Conservation (phyloP, 345 rosid species). For the Mangifera indica region DNA sequence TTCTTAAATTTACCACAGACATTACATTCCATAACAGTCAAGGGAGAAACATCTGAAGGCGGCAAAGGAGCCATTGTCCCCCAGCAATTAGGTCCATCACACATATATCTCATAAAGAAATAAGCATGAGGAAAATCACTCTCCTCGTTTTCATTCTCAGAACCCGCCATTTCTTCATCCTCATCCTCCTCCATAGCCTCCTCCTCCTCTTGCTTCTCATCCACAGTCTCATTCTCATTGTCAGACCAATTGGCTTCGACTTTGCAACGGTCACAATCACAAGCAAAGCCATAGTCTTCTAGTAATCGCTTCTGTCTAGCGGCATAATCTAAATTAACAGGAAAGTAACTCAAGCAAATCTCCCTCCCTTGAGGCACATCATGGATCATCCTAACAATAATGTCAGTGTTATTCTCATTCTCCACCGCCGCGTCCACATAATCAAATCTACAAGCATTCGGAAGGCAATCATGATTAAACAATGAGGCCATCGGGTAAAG, state of each 20-base stretch:
- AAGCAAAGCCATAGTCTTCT: conserved; percentile 75
- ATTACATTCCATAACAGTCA: conserved; percentile 74
- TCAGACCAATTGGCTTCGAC: conserved; percentile 92
- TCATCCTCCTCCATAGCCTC: conserved; percentile 46
- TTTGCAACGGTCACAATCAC: conserved; percentile 84
- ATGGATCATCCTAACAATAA: conserved; percentile 75
- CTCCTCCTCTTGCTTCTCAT: conserved; percentile 31
- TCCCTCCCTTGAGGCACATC: conserved; percentile 82
- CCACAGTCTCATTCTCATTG: conserved; percentile 37
- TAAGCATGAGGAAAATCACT: conserved; percentile 74
- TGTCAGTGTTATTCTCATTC: conserved; percentile 47
- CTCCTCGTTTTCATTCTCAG: conserved; percentile 25
- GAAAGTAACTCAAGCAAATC: conserved; percentile 88
- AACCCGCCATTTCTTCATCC: conserved; percentile 33
- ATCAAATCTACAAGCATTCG: conserved; percentile 91
- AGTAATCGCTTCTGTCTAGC: conserved; percentile 57
- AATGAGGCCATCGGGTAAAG: conserved; percentile 71
- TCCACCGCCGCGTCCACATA: conserved; percentile 53
- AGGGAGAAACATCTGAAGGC: conserved; percentile 31
- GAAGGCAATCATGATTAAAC: conserved; percentile 93
- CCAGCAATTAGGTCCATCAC: conserved; percentile 57
- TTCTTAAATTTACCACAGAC: conserved; percentile 68
- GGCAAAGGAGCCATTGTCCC: conserved; percentile 85
- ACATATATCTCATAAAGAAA: conserved; percentile 79
- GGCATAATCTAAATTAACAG: conserved; percentile 64